These are phyloP conservation scores for Cryphonectria parasitica DNA, from an alignment of 2,329 filamentous ascomycete genomes.

Conservation along the genomic window DNA sequence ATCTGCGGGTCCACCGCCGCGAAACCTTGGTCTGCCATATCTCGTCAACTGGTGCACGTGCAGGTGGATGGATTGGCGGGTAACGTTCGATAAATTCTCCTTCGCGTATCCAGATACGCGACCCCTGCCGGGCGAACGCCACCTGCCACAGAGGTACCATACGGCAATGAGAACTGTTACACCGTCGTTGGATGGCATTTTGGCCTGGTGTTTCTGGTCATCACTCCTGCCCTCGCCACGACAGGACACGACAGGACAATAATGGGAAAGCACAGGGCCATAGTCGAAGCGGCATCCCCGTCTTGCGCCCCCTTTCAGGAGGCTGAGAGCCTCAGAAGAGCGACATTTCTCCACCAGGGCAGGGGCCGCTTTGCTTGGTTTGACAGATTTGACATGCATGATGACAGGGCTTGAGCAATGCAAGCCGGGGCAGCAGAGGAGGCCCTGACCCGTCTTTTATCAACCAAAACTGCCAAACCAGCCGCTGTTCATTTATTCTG, in stretches of 20 bases:
- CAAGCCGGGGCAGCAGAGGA: constrained; percentile 12
- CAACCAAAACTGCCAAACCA: constrained; percentile 3
- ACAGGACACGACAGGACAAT: background rate
- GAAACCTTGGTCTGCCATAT: constrained; percentile 8
- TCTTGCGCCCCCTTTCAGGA: constrained; percentile 24
- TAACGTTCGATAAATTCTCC: constrained; percentile 9
- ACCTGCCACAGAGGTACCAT: background rate
- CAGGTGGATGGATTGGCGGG: background rate
- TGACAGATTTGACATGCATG: constrained; percentile 28
- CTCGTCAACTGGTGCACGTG: constrained; percentile 10
- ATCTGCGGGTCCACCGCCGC: background rate
- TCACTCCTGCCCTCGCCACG: background rate
- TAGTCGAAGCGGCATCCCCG: constrained; percentile 17
- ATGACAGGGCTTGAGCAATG: constrained; percentile 17
- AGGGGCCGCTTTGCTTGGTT: constrained; percentile 24
- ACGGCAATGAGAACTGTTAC: background rate
- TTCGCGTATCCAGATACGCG: constrained; percentile 4
- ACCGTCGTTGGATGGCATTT: background rate
- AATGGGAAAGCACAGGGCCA: constrained; percentile 12
- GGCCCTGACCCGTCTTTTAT: constrained; percentile 2
- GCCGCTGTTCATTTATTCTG: background rate
- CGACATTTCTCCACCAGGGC: constrained; percentile 15
- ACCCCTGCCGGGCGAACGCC: background rate
- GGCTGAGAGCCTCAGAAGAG: constrained; percentile 26
- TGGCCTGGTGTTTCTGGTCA: background rate